These are phyloP conservation scores for Cardamine occulta DNA, from an alignment of 345 rosid species.

Conservation along the genomic window DNA sequence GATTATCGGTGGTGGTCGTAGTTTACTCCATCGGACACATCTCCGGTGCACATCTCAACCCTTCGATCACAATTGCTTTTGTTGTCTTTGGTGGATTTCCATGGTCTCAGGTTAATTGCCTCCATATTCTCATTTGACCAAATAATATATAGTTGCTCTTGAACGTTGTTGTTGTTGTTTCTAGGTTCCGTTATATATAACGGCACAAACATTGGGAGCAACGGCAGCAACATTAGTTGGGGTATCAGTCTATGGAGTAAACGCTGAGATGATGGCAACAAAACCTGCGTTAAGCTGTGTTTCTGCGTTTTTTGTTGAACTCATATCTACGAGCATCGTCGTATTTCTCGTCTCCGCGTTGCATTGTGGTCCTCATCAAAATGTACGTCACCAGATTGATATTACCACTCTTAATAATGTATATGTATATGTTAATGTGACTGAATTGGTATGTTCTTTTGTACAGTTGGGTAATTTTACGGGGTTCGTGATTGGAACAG, in stretches of 20 bases:
- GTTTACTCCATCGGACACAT: slow-evolving; percentile 73
- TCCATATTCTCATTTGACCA: neutral
- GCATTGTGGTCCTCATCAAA: slow-evolving; percentile 52
- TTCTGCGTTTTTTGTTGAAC: slow-evolving; percentile 83
- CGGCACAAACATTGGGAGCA: slow-evolving; percentile 75
- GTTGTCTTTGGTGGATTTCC: slow-evolving; percentile 75
- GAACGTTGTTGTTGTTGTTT: neutral
- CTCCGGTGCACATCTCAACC: slow-evolving; percentile 89
- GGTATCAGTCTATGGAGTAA: slow-evolving; percentile 56
- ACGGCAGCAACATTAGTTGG: slow-evolving; percentile 63
- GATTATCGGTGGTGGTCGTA: slow-evolving; percentile 64
- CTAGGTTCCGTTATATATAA: slow-evolving; percentile 76
- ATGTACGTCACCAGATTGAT: slow-evolving; percentile 47
- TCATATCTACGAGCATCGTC: slow-evolving; percentile 67
- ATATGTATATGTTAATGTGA: neutral
- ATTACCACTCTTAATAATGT: neutral
- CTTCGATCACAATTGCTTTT: slow-evolving; percentile 78
- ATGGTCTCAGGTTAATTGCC: slow-evolving; percentile 62
- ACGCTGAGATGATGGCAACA: slow-evolving; percentile 61
- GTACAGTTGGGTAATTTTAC: slow-evolving; percentile 63
- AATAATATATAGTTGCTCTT: neutral
- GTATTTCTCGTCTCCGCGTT: slow-evolving; percentile 69
- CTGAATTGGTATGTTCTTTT: neutral
- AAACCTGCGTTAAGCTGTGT: slow-evolving; percentile 54
- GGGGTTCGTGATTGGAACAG: slow-evolving; percentile 69